Evolutionary conservation across 202 grass and related monocot genomes (phyloP), one percentile per base, ranked within the genome.

Genomic region (Eragrostis tef): DNA sequence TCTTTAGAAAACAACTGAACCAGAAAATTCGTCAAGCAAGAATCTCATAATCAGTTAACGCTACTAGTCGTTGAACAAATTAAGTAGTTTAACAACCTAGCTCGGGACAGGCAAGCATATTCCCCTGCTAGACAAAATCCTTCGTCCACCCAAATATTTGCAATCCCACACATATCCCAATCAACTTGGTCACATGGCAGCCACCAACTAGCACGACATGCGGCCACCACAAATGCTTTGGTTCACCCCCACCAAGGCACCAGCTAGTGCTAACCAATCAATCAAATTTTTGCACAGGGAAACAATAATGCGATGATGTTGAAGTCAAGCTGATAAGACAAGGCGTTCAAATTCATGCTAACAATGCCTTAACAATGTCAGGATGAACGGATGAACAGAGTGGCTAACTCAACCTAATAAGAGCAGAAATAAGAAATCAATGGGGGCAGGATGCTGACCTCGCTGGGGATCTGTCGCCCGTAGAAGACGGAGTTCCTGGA

Each of bases 391-490:
- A 54, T 21, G 13, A 50, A 13, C 20, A 14, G 27, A 24, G 6
- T 0, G 29, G 1, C 0, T 10, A 22, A 44, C 20, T 1, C 3
- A 44, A 65, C 7, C 24, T n/a, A 21, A 8, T 5, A 3, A 51
- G 12, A 79, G 4, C n/a, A 19, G 15, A 2, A 9, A 15, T 1
- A 6, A 34, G 9, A 2, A 6, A 15, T 7, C 17, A 13, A 6
- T 36, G 26, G 4, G 26, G 49, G 29, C 29, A 21, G 5, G 22
- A 4, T 17, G 44, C 64, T 66, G 49, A 98, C 94, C 92, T 91
- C 88, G 78, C 94, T 98, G 24, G 92, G 94, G 83, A 98, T 93
- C 81, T 94, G 94, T 11, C 92, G 82, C 3, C 85, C 92, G 53
- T 94, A 91, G 78, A 98, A 98, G 1, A 80, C 86, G 0, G 94